Base-by-base conservation (phyloP, 2,329 filamentous ascomycete species). In the Colletotrichum karsti region DNA sequence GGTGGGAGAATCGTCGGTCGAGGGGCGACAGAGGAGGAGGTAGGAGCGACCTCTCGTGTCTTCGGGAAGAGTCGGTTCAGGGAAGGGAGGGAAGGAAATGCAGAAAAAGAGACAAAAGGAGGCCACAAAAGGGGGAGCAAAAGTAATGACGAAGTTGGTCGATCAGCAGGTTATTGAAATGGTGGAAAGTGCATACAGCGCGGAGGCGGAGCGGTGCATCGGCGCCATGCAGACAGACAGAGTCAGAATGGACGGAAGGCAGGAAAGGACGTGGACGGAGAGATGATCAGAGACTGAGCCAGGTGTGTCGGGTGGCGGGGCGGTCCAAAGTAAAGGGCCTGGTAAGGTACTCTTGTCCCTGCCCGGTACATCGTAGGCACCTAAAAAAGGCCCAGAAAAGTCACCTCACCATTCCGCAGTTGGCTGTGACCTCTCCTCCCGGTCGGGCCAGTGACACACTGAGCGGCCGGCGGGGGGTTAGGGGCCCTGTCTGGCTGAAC, bases 401-500 rank as follows among this genome's bases (percentile, higher is more conserved):
- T 26, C 50, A 22, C 24, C 22, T 57, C n/a, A n/a, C n/a, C n/a
- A n/a, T n/a, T n/a, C n/a, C n/a, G n/a, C n/a, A n/a, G n/a, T n/a
- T n/a, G n/a, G n/a, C n/a, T n/a, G n/a, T n/a, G n/a, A n/a, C n/a
- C n/a, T n/a, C n/a, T n/a, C n/a, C n/a, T n/a, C n/a, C n/a, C n/a
- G n/a, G n/a, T n/a, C n/a, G n/a, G n/a, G n/a, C n/a, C n/a, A n/a
- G n/a, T n/a, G n/a, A n/a, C n/a, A n/a, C n/a, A n/a, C n/a, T n/a
- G n/a, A n/a, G n/a, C n/a, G n/a, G n/a, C n/a, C n/a, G n/a, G n/a
- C 41, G 51, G 61, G 50, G 51, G 53, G n/a, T 58, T 57, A 41
- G 51, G 60, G 53, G 18, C 50, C 59, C 53, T 57, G 41, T 58
- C 53, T 58, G 42, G 61, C 61, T 63, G 61, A 58, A 41, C n/a